Evolutionary conservation across 768 basidiomycete genomes (phyloP).

Genomic region (Inosperma sp.): DNA sequence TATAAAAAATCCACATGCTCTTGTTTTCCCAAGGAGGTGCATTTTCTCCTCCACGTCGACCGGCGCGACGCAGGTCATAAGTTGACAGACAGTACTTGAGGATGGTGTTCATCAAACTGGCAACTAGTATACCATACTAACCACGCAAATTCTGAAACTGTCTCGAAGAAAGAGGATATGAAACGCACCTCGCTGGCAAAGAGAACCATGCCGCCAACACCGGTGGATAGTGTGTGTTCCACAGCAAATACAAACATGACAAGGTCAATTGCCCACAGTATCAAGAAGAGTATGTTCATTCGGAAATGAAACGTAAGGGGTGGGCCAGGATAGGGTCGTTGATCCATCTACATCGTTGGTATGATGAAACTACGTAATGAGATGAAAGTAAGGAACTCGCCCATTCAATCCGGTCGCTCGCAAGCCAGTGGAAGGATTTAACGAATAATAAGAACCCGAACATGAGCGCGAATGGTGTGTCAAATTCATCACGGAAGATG

Average conservation of each 20-base stretch:
- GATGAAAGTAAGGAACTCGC: slow-evolving; percentile 37
- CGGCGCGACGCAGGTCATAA: slow-evolving; percentile 78
- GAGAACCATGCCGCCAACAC: slow-evolving; percentile 87
- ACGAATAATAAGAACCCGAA: slow-evolving; percentile 92
- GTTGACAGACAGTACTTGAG: slow-evolving; percentile 80
- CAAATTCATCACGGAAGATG: slow-evolving; percentile 95
- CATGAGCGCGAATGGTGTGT: slow-evolving; percentile 88
- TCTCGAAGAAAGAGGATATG: background rate
- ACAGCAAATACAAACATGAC: slow-evolving; percentile 76
- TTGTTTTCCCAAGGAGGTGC: slow-evolving; percentile 96
- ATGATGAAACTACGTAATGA: slow-evolving; percentile 8
- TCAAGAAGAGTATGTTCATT: slow-evolving; percentile 64
- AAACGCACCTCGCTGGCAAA: slow-evolving; percentile 85
- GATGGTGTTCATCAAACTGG: slow-evolving; percentile 70
- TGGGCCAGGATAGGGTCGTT: slow-evolving; percentile 84
- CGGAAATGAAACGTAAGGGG: slow-evolving; percentile 80
- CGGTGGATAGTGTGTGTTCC: slow-evolving; percentile 72
- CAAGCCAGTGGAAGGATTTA: slow-evolving; percentile 98
- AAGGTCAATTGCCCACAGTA: slow-evolving; percentile 73
- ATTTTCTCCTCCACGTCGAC: slow-evolving; percentile 72
- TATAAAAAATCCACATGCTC: slow-evolving; percentile 95
- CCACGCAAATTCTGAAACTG: slow-evolving; percentile 11
- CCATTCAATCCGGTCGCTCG: slow-evolving; percentile 94
- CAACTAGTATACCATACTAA: slow-evolving; percentile 86
- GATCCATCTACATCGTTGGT: slow-evolving; percentile 82